Conservation (phyloP, 2,329 filamentous ascomycete genomes). For the Blastomyces parvus region DNA sequence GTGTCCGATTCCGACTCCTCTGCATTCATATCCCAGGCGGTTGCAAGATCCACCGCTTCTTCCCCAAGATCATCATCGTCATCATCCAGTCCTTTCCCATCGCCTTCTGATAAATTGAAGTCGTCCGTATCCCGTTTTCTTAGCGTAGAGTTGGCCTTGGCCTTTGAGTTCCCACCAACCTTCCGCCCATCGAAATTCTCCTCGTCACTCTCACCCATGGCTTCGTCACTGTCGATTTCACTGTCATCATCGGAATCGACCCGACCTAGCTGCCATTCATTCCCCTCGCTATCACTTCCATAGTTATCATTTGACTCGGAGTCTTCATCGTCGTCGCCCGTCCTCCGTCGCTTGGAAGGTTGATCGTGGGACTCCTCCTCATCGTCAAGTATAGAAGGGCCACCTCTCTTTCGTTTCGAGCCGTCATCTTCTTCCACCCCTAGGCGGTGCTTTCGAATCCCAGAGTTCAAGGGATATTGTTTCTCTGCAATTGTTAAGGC, state of each 20-base stretch:
- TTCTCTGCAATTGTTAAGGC: constrained; percentile 57
- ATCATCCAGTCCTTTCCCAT: constrained; percentile 28
- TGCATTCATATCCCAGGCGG: constrained; percentile 49
- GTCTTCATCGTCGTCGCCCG: constrained; percentile 25
- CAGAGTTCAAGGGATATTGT: constrained; percentile 44
- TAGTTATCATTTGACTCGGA: constrained; percentile 53
- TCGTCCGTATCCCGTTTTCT: constrained; percentile 33
- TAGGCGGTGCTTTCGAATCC: constrained; percentile 48
- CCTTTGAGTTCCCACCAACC: constrained; percentile 51
- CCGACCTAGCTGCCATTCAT: constrained; percentile 71
- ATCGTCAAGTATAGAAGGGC: constrained; percentile 34
- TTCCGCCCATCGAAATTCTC: constrained; percentile 72
- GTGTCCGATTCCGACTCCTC: constrained; percentile 40
- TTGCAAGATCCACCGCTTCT: constrained; percentile 54
- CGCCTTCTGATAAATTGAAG: constrained; percentile 37
- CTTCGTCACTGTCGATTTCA: constrained; percentile 66
- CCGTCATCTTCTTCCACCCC: constrained; percentile 46
- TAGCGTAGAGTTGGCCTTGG: constrained; percentile 23
- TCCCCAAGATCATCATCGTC: constrained; percentile 57
- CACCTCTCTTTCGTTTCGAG: constrained; percentile 30
- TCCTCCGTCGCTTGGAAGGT: constrained; percentile 37
- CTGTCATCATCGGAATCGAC: constrained; percentile 58
- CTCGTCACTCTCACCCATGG: constrained; percentile 80
- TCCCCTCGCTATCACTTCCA: constrained; percentile 75
- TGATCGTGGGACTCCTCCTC: constrained; percentile 18